These are phyloP conservation scores for Cyclostephanos invisitatus DNA, from an alignment of 108 stramenopile species.

Conservation along the genomic window DNA sequence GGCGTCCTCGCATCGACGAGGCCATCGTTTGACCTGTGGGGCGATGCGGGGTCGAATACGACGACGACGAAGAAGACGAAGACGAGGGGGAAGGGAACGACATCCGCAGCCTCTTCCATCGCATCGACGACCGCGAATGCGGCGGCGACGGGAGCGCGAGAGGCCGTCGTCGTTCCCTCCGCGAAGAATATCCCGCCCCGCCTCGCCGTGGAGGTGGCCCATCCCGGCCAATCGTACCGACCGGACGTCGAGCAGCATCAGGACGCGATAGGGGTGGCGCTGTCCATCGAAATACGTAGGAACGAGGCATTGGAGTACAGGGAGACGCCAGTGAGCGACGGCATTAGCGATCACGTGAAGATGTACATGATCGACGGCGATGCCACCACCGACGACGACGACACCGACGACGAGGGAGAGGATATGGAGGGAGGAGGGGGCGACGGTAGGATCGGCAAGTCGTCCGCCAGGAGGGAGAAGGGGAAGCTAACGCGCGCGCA, in stretches of 20 bases:
- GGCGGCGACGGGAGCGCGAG: no score
- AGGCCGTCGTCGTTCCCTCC: conserved; percentile 30
- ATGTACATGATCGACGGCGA: conserved; percentile 55
- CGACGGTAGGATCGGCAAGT: no score
- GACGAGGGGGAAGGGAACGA: not conserved
- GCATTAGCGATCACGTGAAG: conserved; percentile 72
- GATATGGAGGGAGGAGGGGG: no score
- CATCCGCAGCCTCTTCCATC: no score
- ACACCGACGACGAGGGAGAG: conserved; percentile 45
- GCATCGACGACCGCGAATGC: no score
- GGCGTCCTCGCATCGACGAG: conserved; percentile 29
- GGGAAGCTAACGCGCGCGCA: conserved; percentile 82
- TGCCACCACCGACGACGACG: conserved; percentile 61
- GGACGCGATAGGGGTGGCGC: conserved; percentile 66
- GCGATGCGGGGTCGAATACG: conserved; percentile 12
- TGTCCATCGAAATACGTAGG: conserved; percentile 75
- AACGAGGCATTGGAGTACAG: conserved; percentile 62
- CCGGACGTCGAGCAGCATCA: conserved; percentile 75
- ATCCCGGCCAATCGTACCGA: conserved; percentile 81
- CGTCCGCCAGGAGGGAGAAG: conserved; percentile 47
- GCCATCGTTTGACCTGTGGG: conserved; percentile 81
- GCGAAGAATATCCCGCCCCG: conserved; percentile 17
- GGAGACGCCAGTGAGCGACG: conserved; percentile 55
- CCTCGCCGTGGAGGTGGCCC: conserved; percentile 71
- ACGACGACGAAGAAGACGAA: conserved; percentile 26